These are phyloP conservation scores for Mollisia scopiformis DNA, from an alignment of 2,329 filamentous ascomycete genomes.

Conservation along the genomic window DNA sequence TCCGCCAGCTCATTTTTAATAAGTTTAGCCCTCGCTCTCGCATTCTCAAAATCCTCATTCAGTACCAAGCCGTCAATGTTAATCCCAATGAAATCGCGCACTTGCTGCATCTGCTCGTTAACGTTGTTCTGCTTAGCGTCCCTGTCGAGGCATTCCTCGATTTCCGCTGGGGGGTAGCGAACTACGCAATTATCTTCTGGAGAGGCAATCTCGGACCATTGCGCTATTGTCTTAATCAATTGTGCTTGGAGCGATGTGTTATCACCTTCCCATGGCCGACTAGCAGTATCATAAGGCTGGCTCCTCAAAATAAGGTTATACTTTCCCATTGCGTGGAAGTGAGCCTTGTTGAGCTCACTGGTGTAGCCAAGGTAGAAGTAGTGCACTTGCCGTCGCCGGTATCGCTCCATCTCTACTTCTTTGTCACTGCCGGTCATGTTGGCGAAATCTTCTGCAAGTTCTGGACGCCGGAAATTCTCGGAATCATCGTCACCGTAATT, in stretches of 20 bases:
- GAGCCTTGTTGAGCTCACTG: conserved; percentile 19
- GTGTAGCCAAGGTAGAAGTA: conserved; percentile 26
- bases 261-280: conserved; percentile 27
- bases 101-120: conserved; percentile 23
- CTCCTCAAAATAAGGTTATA: conserved; percentile 23
- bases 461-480: conserved; percentile 23
- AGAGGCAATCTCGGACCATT: conserved; percentile 24
- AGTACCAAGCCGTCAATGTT: conserved; percentile 23
- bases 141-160: conserved; percentile 20
- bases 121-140: conserved; percentile 23
- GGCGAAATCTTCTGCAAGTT: conserved; percentile 20
- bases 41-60: conserved; percentile 24
- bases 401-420: conserved; percentile 24
- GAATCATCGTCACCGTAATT: conserved; percentile 38
- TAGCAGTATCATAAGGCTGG: conserved; percentile 23
- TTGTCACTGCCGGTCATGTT: conserved; percentile 21
- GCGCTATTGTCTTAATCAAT: conserved; percentile 19
- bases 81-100: conserved; percentile 24
- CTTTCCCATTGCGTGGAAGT: conserved; percentile 23
- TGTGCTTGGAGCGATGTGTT: conserved; percentile 27
- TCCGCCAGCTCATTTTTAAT: conserved; percentile 24
- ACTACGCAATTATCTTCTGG: conserved; percentile 16
- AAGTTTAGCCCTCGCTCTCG: conserved; percentile 17
- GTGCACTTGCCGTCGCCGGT: conserved; percentile 25
- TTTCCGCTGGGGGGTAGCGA: conserved; percentile 21